A percentile compares a stretch with the other conserved stretches of the same genome.
Evolutionary conservation across 1,139 yeast genomes (phyloP).

Genomic region (Dujonia santamariae): DNA sequence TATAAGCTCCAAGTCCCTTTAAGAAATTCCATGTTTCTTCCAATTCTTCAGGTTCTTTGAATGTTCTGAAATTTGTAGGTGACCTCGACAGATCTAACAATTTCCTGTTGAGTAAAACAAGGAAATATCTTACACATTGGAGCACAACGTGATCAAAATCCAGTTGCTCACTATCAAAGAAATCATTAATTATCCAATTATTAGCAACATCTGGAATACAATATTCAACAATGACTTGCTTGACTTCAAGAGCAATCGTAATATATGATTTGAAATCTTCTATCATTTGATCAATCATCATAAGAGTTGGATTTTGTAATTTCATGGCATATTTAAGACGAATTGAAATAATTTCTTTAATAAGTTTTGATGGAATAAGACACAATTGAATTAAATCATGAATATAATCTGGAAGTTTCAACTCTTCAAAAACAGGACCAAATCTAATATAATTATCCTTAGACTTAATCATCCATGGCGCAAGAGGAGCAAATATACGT

Average conservation of each 20-base stretch:
- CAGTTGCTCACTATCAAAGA: slow-evolving; percentile 52
- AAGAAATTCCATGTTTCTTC: slow-evolving; percentile 76
- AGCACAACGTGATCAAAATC: slow-evolving; percentile 71
- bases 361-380: slow-evolving; percentile 73
- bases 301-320: slow-evolving; percentile 81
- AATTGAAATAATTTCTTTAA: slow-evolving; percentile 75
- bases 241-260: slow-evolving; percentile 71
- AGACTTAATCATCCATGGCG: slow-evolving; percentile 77
- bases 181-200: slow-evolving; percentile 74
- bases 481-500: slow-evolving; percentile 56
- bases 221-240: slow-evolving; percentile 63
- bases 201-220: slow-evolving; percentile 57
- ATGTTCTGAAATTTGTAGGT: slow-evolving; percentile 67
- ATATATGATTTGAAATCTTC: slow-evolving; percentile 81
- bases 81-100: slow-evolving; percentile 73
- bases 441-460: slow-evolving; percentile 67
- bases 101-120: slow-evolving; percentile 70
- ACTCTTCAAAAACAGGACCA: slow-evolving; percentile 58
- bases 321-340: slow-evolving; percentile 78
- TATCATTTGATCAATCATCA: slow-evolving; percentile 94
- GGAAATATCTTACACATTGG: slow-evolving; percentile 70
- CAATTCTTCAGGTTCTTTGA: slow-evolving; percentile 88
- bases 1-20: slow-evolving; percentile 65
- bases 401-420: slow-evolving; percentile 76
- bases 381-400: slow-evolving; percentile 67